Conservation (phyloP, 2,329 filamentous ascomycete species). For the Calonectria honghensis region DNA sequence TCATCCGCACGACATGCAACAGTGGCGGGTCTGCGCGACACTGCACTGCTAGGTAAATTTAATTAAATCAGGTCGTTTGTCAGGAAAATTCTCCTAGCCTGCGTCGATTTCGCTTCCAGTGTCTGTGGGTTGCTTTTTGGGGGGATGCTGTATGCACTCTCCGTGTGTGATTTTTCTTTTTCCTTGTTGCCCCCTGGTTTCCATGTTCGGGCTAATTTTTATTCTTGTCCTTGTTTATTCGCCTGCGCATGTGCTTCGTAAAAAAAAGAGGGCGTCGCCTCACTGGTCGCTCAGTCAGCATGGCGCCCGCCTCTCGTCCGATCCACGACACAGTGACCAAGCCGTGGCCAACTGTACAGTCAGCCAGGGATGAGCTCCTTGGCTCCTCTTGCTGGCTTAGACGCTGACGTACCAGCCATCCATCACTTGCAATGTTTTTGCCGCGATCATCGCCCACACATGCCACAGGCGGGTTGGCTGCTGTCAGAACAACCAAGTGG, state of each 20-base stretch:
- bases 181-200: neutral
- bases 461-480: constrained; percentile 4
- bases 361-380: constrained; percentile 18
- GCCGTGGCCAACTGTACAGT: neutral
- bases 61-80: neutral
- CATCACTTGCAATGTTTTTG: constrained; percentile 12
- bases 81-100: constrained; percentile 19
- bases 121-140: neutral
- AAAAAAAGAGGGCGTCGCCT: neutral
- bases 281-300: constrained; percentile 1
- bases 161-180: neutral
- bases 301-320: neutral
- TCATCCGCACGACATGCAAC: constrained; percentile 24
- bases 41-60: neutral
- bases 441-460: constrained; percentile 21
- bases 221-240: neutral
- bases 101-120: neutral
- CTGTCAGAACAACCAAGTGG: constrained; percentile 24
- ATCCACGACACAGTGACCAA: neutral
- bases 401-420: constrained; percentile 20
- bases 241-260: neutral
- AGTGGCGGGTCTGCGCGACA: constrained; percentile 10
- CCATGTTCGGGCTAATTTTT: neutral
- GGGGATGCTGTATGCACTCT: neutral
- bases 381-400: constrained; percentile 3